A percentile compares a stretch with the other conserved stretches of the same genome.
Evolutionary conservation across 2,329 filamentous ascomycete species (phyloP).

Genomic region (Trichoderma sp.): DNA sequence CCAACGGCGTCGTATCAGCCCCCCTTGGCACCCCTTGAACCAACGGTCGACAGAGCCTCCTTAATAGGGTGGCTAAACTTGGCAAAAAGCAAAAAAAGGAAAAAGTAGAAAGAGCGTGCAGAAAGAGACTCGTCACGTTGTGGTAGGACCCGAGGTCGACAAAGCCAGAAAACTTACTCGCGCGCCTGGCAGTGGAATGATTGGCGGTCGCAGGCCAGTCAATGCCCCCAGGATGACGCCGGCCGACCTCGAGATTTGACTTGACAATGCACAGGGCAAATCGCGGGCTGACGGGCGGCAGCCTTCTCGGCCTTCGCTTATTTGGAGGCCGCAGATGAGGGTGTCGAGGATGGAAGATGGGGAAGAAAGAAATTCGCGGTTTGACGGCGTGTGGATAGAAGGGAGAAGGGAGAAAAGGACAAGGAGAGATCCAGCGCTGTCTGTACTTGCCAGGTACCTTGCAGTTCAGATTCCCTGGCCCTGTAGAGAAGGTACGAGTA

Average conservation of each 20-base stretch:
- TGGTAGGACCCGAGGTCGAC: background rate
- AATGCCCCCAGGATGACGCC: slow-evolving; percentile 3
- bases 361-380: background rate
- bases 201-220: background rate
- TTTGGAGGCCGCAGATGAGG: background rate
- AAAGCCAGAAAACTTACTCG: slow-evolving; percentile 4
- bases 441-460: background rate
- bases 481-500: background rate
- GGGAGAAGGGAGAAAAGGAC: background rate
- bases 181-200: background rate
- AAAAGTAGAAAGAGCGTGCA: background rate
- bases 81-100: background rate
- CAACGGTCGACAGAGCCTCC: slow-evolving; percentile 7
- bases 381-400: background rate
- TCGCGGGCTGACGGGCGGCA: background rate
- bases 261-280: background rate
- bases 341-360: background rate
- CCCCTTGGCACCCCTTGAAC: slow-evolving; percentile 1
- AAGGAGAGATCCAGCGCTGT: background rate
- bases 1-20: slow-evolving; percentile 18
- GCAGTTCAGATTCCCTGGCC: background rate
- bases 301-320: background rate
- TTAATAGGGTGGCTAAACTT: background rate
- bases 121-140: background rate
- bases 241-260: background rate